These are phyloP conservation scores for Bathelium albidoporum DNA, from an alignment of 495 filamentous ascomycete genomes.

Conservation along the genomic window DNA sequence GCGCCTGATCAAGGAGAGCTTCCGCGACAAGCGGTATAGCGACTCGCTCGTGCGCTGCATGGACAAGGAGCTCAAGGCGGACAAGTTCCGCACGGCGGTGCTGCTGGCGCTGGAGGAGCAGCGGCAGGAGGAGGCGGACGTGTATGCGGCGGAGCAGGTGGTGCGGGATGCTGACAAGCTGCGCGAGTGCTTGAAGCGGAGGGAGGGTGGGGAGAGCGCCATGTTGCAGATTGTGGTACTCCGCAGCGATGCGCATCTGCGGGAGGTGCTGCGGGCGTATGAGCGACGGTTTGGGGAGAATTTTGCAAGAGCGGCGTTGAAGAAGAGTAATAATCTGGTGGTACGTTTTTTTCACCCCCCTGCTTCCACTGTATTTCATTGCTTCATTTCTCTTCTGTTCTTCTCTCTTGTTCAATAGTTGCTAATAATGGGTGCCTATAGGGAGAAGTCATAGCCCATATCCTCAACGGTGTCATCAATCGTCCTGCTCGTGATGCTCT, in stretches of 20 bases:
- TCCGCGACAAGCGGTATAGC: constrained; percentile 84
- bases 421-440: constrained; percentile 29
- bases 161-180: constrained; percentile 60
- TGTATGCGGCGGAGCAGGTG: constrained; percentile 43
- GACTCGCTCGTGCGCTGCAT: constrained; percentile 77
- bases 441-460: constrained; percentile 92
- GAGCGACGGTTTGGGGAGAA: constrained; percentile 60
- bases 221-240: constrained; percentile 82
- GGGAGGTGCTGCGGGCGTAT: constrained; percentile 67
- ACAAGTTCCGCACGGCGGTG: constrained; percentile 87
- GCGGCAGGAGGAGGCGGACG: constrained; percentile 66
- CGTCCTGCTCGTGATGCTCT: constrained; percentile 88
- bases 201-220: constrained; percentile 76
- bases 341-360: constrained; percentile 44
- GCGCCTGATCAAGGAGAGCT: constrained; percentile 81
- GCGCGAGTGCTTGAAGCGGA: constrained; percentile 54
- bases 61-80: constrained; percentile 79
- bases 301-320: constrained; percentile 77
- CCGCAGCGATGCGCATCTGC: constrained; percentile 68
- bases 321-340: constrained; percentile 81
- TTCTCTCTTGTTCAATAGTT: not conserved
- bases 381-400: not conserved
- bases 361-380: not conserved
- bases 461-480: constrained; percentile 94
- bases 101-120: constrained; percentile 70